These are phyloP conservation scores for Pyrenophora graminea DNA, from an alignment of 2,329 filamentous ascomycete species.

Conservation along the genomic window DNA sequence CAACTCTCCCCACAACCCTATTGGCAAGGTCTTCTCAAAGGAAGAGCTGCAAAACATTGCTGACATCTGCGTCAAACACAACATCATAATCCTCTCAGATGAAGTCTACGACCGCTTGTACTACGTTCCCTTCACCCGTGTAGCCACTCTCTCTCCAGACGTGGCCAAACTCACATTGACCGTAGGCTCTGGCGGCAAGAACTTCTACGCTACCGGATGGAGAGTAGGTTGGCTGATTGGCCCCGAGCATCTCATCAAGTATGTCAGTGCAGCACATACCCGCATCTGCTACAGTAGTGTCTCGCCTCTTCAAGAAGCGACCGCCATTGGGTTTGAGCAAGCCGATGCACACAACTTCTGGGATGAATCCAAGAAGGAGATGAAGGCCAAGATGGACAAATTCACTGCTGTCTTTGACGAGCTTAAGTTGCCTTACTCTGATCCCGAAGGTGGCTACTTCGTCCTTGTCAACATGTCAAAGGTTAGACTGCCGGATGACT, in stretches of 20 bases:
- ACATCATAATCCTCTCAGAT: conserved; percentile 81
- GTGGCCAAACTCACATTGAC: conserved; percentile 87
- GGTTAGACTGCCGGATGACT: conserved; percentile 80
- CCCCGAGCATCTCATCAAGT: conserved; percentile 82
- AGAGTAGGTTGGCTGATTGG: conserved; percentile 95
- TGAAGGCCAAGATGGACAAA: conserved; percentile 83
- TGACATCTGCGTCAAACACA: conserved; percentile 85
- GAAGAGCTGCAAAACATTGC: conserved; percentile 84
- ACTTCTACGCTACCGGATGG: conserved; percentile 98
- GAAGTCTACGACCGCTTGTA: conserved; percentile 88
- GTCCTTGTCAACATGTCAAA: conserved; percentile 92
- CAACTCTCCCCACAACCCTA: conserved; percentile 89
- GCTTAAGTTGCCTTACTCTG: conserved; percentile 67
- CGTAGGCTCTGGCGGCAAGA: conserved; percentile 95
- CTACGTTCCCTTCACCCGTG: conserved; percentile 92
- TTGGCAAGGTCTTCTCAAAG: conserved; percentile 91
- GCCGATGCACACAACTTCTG: conserved; percentile 86
- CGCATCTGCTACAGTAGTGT: conserved; percentile 95
- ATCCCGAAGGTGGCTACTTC: conserved; percentile 97
- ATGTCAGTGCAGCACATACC: conserved; percentile 90
- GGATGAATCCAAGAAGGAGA: conserved; percentile 79
- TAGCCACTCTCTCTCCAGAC: conserved; percentile 88
- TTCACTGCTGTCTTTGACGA: conserved; percentile 72
- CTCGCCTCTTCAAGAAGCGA: conserved; percentile 90
- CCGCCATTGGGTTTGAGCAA: conserved; percentile 90